Base-by-base conservation (phyloP, 192 early-diverging fungal species). In the Backusella parvicylindrica region DNA sequence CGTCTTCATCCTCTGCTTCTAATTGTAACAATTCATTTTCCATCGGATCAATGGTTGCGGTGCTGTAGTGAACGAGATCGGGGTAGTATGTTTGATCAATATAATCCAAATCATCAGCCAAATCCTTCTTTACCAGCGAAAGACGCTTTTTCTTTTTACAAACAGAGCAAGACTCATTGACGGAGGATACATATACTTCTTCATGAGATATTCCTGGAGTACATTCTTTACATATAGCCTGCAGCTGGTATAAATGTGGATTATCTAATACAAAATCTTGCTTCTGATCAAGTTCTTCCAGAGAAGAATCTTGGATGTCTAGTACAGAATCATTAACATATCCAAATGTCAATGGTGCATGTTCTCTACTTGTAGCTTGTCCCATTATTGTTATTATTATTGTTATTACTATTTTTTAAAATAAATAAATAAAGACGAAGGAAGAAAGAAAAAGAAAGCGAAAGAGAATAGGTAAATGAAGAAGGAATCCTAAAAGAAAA, bases 31-130 rank as follows among this genome's bases (percentile, higher is more conserved):
- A 37, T 33, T 71, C 70, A 36, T 72, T 69, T 38, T 65, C 56
- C 15, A 65, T 53, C 12, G 70, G 49, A 40, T 76, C 71, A 23
- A 38, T 71, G 37, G 65, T 67, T 36, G 84, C 76, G 26, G 71
- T 26, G 28, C 64, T 35, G 41, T 72, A 74, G 35, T 70, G 72
- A 16, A 43, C 26, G 11, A 73, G 16, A 40, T 68, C 64, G 1
- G 77, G 53, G 8, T 80, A 80, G 23, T 80, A 80, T 7, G 70
- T 80, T 28, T 76, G 56, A 43, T 80, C 74, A 41, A 80, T 69
- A 50, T 80, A 80, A 26, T 70, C 64, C 35, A 80, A 41, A 37
- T 80, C 79, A 11, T 73, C 72, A 23, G 36, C 37, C n/a, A 73
- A 41, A 21, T 73, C 36, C 30, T 43, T 73, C 37, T 40, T 35